A percentile compares a stretch with the other conserved stretches of the same genome.
phyloP scores from a whole-genome alignment of 2,329 filamentous ascomycete genomes.

The Niveomyces coronatus region DNA sequence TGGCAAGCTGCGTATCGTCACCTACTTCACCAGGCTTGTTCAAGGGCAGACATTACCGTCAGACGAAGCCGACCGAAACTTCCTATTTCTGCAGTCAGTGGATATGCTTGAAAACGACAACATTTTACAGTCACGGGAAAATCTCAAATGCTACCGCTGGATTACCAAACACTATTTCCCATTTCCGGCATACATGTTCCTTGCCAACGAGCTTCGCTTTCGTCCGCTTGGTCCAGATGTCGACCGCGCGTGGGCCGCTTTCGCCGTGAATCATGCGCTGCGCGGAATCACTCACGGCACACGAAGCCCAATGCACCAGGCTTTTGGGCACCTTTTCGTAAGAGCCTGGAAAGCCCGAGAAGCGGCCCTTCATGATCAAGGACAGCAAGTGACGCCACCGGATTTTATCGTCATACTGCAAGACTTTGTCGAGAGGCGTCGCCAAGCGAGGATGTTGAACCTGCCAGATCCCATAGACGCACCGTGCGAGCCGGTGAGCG shows the following conservation, averaged over 20 bases:
- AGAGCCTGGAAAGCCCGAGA: slow-evolving; percentile 53
- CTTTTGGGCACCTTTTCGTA: slow-evolving; percentile 47
- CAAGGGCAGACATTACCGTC: slow-evolving; percentile 28
- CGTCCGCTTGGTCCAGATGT: slow-evolving; percentile 44
- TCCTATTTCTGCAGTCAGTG: slow-evolving; percentile 43
- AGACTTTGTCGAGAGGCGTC: slow-evolving; percentile 30
- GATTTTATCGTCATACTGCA: slow-evolving; percentile 37
- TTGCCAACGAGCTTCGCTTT: slow-evolving; percentile 44
- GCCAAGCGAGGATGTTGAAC: slow-evolving; percentile 21
- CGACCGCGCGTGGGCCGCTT: slow-evolving; percentile 48
- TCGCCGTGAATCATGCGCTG: slow-evolving; percentile 43
- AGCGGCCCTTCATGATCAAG: slow-evolving; percentile 33
- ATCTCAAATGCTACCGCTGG: slow-evolving; percentile 44
- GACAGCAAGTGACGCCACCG: slow-evolving; percentile 32
- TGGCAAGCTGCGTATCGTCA: slow-evolving; percentile 46
- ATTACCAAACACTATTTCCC: slow-evolving; percentile 50
- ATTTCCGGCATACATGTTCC: slow-evolving; percentile 50
- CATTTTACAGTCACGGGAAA: slow-evolving; percentile 39
- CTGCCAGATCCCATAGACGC: slow-evolving; percentile 8
- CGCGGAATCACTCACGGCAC: slow-evolving; percentile 38
- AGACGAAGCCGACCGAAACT: slow-evolving; percentile 38
- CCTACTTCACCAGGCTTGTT: slow-evolving; percentile 41
- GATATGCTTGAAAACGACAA: slow-evolving; percentile 51
- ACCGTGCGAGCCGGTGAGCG: background rate
- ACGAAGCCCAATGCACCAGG: slow-evolving; percentile 46